phyloP scores from a whole-genome alignment of 2,329 filamentous ascomycete genomes.

The Atkinsonella texensis region DNA sequence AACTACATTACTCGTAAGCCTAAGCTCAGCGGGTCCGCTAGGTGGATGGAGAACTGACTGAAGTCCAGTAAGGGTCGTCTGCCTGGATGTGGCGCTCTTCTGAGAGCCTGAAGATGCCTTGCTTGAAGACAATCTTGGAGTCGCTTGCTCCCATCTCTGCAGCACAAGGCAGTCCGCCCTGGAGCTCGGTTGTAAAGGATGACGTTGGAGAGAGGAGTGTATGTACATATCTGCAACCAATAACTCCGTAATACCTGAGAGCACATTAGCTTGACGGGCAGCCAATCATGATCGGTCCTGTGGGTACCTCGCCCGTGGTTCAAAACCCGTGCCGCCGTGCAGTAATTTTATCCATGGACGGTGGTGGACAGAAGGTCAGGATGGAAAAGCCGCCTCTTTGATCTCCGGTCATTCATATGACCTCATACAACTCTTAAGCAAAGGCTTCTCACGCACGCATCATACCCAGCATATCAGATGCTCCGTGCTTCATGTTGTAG shows the following conservation, averaged over 20 bases:
- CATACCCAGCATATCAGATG: constrained; percentile 13
- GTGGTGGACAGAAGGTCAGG: background rate
- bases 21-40: background rate
- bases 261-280: background rate
- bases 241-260: background rate
- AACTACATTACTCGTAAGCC: constrained; percentile 45
- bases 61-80: constrained; percentile 86
- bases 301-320: background rate
- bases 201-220: constrained; percentile 3
- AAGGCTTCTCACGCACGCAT: background rate
- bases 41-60: constrained; percentile 43
- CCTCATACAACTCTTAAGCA: background rate
- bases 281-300: background rate
- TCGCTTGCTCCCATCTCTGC: constrained; percentile 84
- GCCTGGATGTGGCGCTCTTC: constrained; percentile 79
- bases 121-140: constrained; percentile 97
- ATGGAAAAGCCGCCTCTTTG: background rate
- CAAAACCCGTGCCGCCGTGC: background rate
- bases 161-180: constrained; percentile 13
- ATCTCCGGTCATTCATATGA: background rate
- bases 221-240: background rate
- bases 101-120: constrained; percentile 93
- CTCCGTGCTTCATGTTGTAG: constrained; percentile 15
- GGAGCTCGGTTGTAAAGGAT: constrained; percentile 8
- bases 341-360: too few relatives aligned